phyloP scores from a whole-genome alignment of 2,329 filamentous ascomycete genomes.

The Cyphellophora europaea region DNA sequence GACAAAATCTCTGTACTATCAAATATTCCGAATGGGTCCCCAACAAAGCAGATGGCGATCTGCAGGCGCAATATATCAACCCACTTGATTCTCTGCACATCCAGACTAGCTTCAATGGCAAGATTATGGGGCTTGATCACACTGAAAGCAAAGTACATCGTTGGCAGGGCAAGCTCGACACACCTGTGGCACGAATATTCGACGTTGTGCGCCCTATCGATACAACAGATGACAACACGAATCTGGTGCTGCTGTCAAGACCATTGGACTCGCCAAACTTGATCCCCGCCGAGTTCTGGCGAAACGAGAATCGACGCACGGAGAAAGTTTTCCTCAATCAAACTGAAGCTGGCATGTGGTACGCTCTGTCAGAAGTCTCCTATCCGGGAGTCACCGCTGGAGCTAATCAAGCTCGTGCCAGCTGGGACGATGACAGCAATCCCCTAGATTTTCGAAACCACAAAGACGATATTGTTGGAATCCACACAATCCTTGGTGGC shows the following conservation, averaged over 20 bases:
- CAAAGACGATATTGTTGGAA: conserved; percentile 49
- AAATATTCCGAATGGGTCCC: conserved; percentile 92
- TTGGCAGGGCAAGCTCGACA: conserved; percentile 61
- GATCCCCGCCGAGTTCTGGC: conserved; percentile 8
- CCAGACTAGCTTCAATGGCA: conserved; percentile 76
- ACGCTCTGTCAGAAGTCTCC: conserved; percentile 74
- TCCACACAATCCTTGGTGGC: conserved; percentile 52
- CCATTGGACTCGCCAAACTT: conserved; percentile 53
- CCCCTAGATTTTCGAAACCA: conserved; percentile 14
- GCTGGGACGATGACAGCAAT: conserved; percentile 14
- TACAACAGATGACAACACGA: conserved; percentile 51
- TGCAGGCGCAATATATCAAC: conserved; percentile 69
- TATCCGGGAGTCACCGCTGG: conserved; percentile 79
- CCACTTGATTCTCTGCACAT: conserved; percentile 74
- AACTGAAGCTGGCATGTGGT: conserved; percentile 83
- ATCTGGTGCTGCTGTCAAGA: conserved; percentile 78
- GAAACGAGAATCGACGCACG: conserved; percentile 37
- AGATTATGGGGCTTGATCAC: conserved; percentile 64
- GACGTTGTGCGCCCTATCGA: conserved; percentile 71
- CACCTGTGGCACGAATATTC: conserved; percentile 79
- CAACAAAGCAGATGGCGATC: conserved; percentile 81
- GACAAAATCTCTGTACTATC: conserved; percentile 73
- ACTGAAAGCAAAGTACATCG: conserved; percentile 25
- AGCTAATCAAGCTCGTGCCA: conserved; percentile 39
- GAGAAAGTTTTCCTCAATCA: conserved; percentile 76